Percentiles rank a stretch among this genome's conserved stretches.
Conservation (phyloP, 495 filamentous ascomycete genomes). For the Neurospora sp. region DNA sequence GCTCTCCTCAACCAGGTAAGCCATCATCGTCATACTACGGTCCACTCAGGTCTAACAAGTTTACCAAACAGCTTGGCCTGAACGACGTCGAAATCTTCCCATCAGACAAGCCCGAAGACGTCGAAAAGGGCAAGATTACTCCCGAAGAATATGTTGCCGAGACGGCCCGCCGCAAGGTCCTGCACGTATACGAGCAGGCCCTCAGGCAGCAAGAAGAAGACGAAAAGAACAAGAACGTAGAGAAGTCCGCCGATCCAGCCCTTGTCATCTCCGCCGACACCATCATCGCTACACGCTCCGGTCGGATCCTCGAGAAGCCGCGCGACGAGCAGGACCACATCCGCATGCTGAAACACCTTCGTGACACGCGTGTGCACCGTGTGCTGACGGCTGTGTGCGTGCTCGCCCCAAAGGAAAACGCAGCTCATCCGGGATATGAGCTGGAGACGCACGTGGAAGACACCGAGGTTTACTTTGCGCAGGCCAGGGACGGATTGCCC, state of each 20-base stretch:
- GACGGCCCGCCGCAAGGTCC: conserved; percentile 74
- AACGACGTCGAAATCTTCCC: conserved; percentile 70
- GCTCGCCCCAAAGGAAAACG: conserved; percentile 69
- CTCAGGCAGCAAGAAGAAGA: conserved; percentile 41
- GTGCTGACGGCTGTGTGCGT: conserved; percentile 73
- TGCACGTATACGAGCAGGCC: conserved; percentile 63
- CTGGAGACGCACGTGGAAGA: conserved; percentile 75
- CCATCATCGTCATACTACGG: not conserved
- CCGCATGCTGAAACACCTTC: conserved; percentile 66
- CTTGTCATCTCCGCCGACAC: conserved; percentile 90
- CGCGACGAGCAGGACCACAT: conserved; percentile 68
- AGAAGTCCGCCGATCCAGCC: conserved; percentile 50
- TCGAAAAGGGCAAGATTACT: conserved; percentile 60
- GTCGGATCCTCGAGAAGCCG: conserved; percentile 84
- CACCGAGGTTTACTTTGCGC: conserved; percentile 69
- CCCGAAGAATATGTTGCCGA: conserved; percentile 85
- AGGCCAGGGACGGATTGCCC: conserved; percentile 65
- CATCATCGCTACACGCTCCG: conserved; percentile 66
- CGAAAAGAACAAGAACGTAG: conserved; percentile 8
- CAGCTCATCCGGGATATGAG: conserved; percentile 73
- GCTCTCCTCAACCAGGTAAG: conserved; percentile 60
- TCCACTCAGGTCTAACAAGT: not conserved
- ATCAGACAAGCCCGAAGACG: conserved; percentile 69
- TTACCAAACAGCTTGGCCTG: conserved; percentile 49
- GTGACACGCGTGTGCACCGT: conserved; percentile 64